phyloP scores from a whole-genome alignment of 306 rosid genomes.

The Crataegus laevigata region DNA sequence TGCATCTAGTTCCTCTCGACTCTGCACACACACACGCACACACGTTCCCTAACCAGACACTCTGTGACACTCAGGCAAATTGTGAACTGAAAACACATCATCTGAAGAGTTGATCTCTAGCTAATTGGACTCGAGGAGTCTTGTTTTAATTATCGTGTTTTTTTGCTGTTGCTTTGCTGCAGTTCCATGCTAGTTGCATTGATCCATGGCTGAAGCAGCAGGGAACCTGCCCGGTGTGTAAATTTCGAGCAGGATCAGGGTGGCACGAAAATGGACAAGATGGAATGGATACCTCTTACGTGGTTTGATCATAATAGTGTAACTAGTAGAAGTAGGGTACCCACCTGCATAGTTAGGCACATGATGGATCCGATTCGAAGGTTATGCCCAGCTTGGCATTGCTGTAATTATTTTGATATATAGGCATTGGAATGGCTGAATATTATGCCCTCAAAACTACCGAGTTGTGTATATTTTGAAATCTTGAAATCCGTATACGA shows the following conservation, averaged over 20 bases:
- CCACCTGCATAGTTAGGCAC: not conserved
- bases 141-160: not conserved
- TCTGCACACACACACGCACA: not conserved
- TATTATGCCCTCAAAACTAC: not conserved
- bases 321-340: not conserved
- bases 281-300: slow-evolving; percentile 47
- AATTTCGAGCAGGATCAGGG: slow-evolving; percentile 64
- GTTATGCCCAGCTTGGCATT: slow-evolving; percentile 14
- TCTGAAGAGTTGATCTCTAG: not conserved
- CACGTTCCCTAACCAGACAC: too few species aligned
- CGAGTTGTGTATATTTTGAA: not conserved
- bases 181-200: slow-evolving; percentile 88
- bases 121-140: not conserved
- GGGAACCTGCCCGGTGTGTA: slow-evolving; percentile 94
- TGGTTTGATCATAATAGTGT: slow-evolving; percentile 40
- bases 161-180: not conserved
- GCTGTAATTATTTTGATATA: slow-evolving; percentile 38
- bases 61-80: not conserved
- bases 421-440: slow-evolving; percentile 16
- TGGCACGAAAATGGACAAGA: slow-evolving; percentile 60
- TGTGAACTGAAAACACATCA: not conserved
- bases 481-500: not conserved
- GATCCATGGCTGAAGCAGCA: slow-evolving; percentile 96
- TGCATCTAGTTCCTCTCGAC: not conserved
- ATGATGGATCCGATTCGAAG: slow-evolving; percentile 1